Conservation (phyloP, 805 yeast species). For the Lipomyces yamadae region DNA sequence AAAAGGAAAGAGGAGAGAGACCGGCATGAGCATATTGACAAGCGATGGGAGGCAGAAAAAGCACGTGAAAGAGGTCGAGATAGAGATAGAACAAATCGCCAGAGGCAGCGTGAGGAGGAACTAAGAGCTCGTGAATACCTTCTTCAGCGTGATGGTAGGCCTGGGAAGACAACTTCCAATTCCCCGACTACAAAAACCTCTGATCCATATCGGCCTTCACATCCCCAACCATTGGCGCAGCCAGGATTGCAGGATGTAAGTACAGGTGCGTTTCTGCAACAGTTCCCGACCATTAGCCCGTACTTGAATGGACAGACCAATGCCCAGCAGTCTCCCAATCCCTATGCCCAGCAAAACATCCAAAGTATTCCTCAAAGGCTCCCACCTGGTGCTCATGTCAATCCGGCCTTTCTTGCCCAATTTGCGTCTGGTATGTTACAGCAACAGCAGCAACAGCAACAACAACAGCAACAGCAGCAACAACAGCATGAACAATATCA, state of each 20-base stretch:
- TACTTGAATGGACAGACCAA: constrained; percentile 6
- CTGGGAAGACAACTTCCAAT: neutral
- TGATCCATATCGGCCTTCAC: constrained; percentile 11
- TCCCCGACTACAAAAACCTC: neutral
- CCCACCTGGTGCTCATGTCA: constrained; percentile 35
- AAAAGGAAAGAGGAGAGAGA: constrained; percentile 23
- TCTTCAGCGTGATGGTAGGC: constrained; percentile 3
- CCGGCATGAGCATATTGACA: constrained; percentile 5
- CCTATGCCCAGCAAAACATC: constrained; percentile 4
- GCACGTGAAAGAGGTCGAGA: constrained; percentile 1
- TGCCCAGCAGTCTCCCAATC: constrained; percentile 5
- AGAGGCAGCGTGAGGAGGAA: constrained; percentile 3
- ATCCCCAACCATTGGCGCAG: constrained; percentile 1
- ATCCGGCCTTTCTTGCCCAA: constrained; percentile 35
- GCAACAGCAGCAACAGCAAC: constrained; percentile 6
- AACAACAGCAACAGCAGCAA: constrained; percentile 6
- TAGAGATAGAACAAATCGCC: constrained; percentile 1
- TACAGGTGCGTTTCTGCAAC: constrained; percentile 10
- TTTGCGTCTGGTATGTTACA: constrained; percentile 9
- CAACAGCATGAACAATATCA: constrained; percentile 10
- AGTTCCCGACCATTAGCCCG: constrained; percentile 8
- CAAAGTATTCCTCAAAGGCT: constrained; percentile 23
- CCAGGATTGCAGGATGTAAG: constrained; percentile 1
- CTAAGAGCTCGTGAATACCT: constrained; percentile 2
- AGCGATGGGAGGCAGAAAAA: neutral